Evolutionary conservation across 2,329 filamentous ascomycete genomes (phyloP).

Genomic region (Penicillium sp.): DNA sequence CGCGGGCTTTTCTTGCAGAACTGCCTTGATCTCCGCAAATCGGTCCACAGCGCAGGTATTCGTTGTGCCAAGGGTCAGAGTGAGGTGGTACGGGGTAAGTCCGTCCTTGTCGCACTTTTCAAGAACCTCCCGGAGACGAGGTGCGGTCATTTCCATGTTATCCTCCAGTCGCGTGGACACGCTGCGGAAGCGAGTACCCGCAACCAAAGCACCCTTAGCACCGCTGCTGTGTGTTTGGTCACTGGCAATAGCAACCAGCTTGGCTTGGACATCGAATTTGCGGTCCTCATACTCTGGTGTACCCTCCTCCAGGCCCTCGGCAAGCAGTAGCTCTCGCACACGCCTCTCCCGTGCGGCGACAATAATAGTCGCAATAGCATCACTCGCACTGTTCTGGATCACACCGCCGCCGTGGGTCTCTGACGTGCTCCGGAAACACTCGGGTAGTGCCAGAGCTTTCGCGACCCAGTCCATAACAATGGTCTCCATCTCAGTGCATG

Average conservation of each 20-base stretch:
- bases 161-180: constrained; percentile 64
- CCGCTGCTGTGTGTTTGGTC: constrained; percentile 79
- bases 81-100: constrained; percentile 82
- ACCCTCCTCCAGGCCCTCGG: constrained; percentile 47
- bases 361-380: constrained; percentile 82
- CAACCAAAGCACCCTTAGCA: constrained; percentile 82
- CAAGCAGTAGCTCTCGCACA: constrained; percentile 60
- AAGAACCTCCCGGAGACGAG: constrained; percentile 61
- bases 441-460: constrained; percentile 69
- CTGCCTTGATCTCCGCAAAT: constrained; percentile 65
- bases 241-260: constrained; percentile 77
- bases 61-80: constrained; percentile 80
- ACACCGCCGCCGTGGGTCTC: constrained; percentile 73
- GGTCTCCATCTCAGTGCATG: constrained; percentile 89
- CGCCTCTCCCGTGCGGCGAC: constrained; percentile 83
- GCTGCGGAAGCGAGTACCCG: constrained; percentile 75
- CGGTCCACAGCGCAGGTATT: constrained; percentile 86
- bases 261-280: constrained; percentile 64
- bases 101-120: constrained; percentile 66
- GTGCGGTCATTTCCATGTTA: constrained; percentile 69
- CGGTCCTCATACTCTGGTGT: constrained; percentile 66
- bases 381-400: constrained; percentile 89
- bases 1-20: constrained; percentile 45
- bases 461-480: constrained; percentile 91
- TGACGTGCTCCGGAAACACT: constrained; percentile 70